Base-by-base conservation (phyloP, 768 basidiomycete species). In the Dioszegia aurantiaca region DNA sequence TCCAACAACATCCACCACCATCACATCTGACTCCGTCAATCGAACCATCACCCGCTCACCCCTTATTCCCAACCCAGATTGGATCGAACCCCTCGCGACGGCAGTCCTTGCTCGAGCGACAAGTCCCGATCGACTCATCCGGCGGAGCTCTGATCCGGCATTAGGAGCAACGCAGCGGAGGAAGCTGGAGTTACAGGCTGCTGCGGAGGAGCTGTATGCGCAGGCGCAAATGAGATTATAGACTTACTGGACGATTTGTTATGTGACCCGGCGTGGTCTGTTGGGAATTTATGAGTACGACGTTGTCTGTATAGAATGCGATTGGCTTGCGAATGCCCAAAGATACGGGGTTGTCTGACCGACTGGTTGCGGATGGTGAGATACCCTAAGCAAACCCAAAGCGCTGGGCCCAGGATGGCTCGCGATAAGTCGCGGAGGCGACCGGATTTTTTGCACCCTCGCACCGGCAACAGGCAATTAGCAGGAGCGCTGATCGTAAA, bases 141-240 rank as follows among this genome's bases (percentile, higher is more conserved):
- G 51, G 24, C 36, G 51, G 8, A 28, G 24, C 5, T 53, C 51
- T 2, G 51, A 40, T 39, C 51, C 36, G 24, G 37, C 36, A 4
- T 17, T 53, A 3, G 39, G 24, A 14, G 51, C 40, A 24, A 37
- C 51, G 51, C 37, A 53, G 51, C 23, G 39, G 26, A 53, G 51
- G 19, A 39, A 31, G 26, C 2, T n/a, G 24, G 37, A 53, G 11
- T 17, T 39, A 21, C 51, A 40, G 12, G 23, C 16, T 17, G 39
- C 37, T n/a, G 51, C 51, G 37, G 51, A 53, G 23, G 51, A 53
- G 37, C 12, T 40, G 36, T 53, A 53, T 27, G 51, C 51, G 23
- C 37, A 53, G 51, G 39, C 51, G 14, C 4, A 37, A 24, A 40
- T 40, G 37, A 28, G 37, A 17, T 27, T 53, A 16, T 53, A 41